These are phyloP conservation scores for Acanthamoeba culbertsoni DNA, from an alignment of 208 protist genomes.

Conservation along the genomic window DNA sequence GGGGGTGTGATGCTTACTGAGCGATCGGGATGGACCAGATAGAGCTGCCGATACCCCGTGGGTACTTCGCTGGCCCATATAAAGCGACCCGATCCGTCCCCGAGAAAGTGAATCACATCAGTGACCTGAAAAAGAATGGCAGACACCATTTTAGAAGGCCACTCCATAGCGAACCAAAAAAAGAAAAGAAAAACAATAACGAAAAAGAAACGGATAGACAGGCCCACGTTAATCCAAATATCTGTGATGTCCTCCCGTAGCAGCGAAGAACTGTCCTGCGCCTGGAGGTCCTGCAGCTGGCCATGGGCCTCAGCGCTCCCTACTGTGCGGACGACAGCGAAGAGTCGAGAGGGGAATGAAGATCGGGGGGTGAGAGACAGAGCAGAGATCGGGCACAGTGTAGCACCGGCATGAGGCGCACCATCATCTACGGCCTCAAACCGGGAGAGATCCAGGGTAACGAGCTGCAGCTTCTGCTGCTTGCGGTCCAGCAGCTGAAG, in stretches of 20 bases:
- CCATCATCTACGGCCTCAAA: not conserved
- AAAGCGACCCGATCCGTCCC: not conserved
- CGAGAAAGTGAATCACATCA: slow-evolving; percentile 51
- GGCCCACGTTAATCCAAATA: slow-evolving; percentile 62
- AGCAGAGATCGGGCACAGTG: too few relatives aligned
- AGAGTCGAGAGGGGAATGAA: too few relatives aligned
- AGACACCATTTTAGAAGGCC: too few relatives aligned
- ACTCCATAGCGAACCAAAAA: too few relatives aligned
- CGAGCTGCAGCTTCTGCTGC: slow-evolving; percentile 66
- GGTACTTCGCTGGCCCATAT: slow-evolving; percentile 57
- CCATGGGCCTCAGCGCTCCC: too few relatives aligned
- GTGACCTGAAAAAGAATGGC: slow-evolving; percentile 13
- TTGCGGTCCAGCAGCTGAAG: slow-evolving; percentile 68
- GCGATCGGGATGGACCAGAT: slow-evolving; percentile 64
- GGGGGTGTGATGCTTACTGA: too few relatives aligned
- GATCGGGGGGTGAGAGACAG: too few relatives aligned
- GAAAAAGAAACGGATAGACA: not conserved
- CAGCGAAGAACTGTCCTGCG: not conserved
- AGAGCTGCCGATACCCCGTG: slow-evolving; percentile 70
- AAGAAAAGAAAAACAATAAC: not conserved
- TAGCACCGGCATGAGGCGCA: too few relatives aligned
- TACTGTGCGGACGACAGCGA: too few relatives aligned
- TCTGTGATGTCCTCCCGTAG: slow-evolving; percentile 31
- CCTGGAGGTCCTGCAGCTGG: not conserved
- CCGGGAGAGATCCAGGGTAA: not conserved